A percentile compares a stretch with the other conserved stretches of the same genome.
phyloP scores from a whole-genome alignment of 768 basidiomycete genomes.

The Pleurotus eryngii region DNA sequence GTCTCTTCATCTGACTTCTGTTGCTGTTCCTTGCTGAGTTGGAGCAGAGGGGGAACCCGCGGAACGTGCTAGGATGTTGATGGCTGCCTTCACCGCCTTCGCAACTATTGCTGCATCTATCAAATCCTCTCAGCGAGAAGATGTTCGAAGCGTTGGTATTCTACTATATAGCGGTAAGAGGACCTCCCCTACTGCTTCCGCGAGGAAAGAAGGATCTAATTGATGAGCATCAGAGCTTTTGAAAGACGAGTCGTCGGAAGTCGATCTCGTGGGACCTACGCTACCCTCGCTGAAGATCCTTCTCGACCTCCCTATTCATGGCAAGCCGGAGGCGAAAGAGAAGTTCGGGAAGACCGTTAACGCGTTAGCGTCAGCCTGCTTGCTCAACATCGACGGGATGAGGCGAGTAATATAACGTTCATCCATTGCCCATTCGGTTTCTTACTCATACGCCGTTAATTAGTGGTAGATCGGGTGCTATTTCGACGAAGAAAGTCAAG shows the following conservation, averaged over 20 bases:
- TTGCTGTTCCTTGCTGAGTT: neutral
- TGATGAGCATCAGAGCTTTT: constrained; percentile 54
- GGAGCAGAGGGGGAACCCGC: constrained; percentile 45
- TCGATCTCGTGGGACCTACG: constrained; percentile 78
- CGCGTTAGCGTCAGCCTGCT: constrained; percentile 80
- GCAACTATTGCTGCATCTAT: constrained; percentile 51
- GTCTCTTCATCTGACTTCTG: constrained; percentile 10
- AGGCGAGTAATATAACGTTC: constrained; percentile 46
- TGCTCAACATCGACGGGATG: constrained; percentile 89
- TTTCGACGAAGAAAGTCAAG: constrained; percentile 81
- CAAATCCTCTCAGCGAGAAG: constrained; percentile 57
- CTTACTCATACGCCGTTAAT: neutral
- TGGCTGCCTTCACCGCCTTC: constrained; percentile 59
- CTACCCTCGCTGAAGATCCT: constrained; percentile 77
- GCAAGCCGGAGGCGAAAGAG: constrained; percentile 39
- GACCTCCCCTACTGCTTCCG: neutral
- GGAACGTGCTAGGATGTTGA: constrained; percentile 65
- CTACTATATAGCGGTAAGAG: constrained; percentile 73
- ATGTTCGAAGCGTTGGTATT: constrained; percentile 75
- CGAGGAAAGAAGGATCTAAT: no score
- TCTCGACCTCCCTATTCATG: constrained; percentile 48
- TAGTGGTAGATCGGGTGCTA: constrained; percentile 77
- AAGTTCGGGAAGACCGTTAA: constrained; percentile 64
- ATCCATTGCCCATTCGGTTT: neutral
- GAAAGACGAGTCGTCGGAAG: constrained; percentile 78